Base-by-base conservation (phyloP, 768 basidiomycete genomes). In the Holtermannia corniformis region DNA sequence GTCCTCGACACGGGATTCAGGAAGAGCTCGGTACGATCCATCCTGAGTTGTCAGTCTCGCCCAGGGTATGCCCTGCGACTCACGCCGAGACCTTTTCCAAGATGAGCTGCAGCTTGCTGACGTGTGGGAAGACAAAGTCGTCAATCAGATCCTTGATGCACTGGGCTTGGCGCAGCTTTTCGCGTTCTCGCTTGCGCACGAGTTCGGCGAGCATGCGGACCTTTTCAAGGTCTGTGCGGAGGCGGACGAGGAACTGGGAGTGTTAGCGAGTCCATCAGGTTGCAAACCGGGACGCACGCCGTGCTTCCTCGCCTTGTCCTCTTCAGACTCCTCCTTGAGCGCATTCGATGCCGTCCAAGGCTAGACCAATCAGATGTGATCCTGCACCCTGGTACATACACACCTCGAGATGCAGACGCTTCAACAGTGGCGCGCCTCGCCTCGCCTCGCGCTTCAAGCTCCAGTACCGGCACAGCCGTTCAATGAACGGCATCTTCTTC, bases 401-500 rank as follows among this genome's bases (percentile, higher is more conserved):
- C 49, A 78, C 77, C 71, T 99, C 93, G 23, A 97, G 76, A 74
- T 99, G 91, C 52, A 99, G 68, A 49, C 95, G 70, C 73, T 97
- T 97, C 59, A 99, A 72, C 55, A 97, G 72, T 11, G 95, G 93
- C 7, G 95, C 95, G 3, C 95, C 95, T 40, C 93, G 74, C 56
- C 95, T 79, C 1, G 82, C 88, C 68, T 97, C 93, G 3, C 95
- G 77, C 74, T 99, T 97, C 71, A 99, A 71, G 73, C 95, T 96
- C 95, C 95, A 99, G 65, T 96, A 99, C 64, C 82, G 80, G 64
- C 87, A 92, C 26, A 91, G 77, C 63, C 81, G 72, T 45, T 82
- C 78, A 12, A 97, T 73, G 51, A 92, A 87, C 43, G 86, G 84
- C 2, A 73, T 62, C 65, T 86, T 88, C 70, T 87, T 89, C 56